Evolutionary conservation across 2,329 filamentous ascomycete species (phyloP).

Genomic region (Gremmenia infestans): DNA sequence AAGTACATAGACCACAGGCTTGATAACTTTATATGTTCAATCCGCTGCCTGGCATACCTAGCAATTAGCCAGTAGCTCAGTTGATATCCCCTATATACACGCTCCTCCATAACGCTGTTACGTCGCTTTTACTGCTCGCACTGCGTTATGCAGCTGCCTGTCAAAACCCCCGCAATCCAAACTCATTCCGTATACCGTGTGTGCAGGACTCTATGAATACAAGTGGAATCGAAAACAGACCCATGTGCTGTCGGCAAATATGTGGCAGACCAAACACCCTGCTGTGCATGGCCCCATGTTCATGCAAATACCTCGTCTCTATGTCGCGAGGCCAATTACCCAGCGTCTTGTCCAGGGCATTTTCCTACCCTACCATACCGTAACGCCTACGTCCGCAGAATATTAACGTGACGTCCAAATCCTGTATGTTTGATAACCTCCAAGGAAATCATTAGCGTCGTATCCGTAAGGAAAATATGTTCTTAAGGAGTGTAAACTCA

Average conservation of each 20-base stretch:
- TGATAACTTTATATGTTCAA: no score
- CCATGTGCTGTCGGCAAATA: background rate
- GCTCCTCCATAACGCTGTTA: no score
- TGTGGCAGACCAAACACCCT: conserved; percentile 2
- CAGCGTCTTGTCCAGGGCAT: conserved; percentile 7
- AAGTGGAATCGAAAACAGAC: conserved; percentile 1
- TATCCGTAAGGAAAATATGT: conserved; percentile 17
- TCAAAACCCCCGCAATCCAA: background rate
- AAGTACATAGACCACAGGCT: no score
- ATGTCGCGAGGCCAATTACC: background rate
- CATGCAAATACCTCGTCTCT: conserved; percentile 2
- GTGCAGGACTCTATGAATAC: conserved; percentile 4
- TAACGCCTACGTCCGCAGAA: conserved; percentile 21
- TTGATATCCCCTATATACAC: no score
- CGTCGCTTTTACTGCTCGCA: background rate
- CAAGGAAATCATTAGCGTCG: conserved; percentile 23
- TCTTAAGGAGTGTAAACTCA: background rate
- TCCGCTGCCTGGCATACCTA: no score
- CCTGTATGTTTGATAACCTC: conserved; percentile 16
- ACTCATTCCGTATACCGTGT: background rate
- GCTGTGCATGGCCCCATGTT: conserved; percentile 1
- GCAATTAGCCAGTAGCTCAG: no score
- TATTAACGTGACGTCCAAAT: conserved; percentile 19
- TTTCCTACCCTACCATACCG: conserved; percentile 6
- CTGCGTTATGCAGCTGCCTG: background rate